phyloP scores from a whole-genome alignment of 768 basidiomycete species.

The Suillus sp. region DNA sequence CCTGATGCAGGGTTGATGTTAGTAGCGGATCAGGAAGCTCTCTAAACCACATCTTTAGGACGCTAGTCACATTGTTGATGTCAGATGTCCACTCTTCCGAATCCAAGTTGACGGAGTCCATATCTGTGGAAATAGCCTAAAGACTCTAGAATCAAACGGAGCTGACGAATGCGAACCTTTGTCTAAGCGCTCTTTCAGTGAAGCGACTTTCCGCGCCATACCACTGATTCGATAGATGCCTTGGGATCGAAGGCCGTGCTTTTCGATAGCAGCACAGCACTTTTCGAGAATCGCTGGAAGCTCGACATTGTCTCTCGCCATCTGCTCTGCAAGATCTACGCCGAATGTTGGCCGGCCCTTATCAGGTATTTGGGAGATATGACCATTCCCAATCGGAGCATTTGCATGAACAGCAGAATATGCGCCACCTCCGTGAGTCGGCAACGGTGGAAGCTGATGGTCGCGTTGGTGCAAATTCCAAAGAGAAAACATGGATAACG shows the following conservation, averaged over 20 bases:
- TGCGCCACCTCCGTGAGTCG: constrained; percentile 40
- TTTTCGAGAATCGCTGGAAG: constrained; percentile 86
- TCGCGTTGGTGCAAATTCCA: neutral
- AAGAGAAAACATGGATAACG: constrained; percentile 37
- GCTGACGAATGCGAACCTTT: constrained; percentile 54
- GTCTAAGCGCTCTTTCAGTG: constrained; percentile 82
- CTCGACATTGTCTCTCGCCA: constrained; percentile 88
- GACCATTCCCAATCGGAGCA: constrained; percentile 28
- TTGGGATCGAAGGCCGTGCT: constrained; percentile 77
- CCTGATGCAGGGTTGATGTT: constrained; percentile 80
- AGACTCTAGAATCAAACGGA: constrained; percentile 15
- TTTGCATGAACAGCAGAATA: constrained; percentile 31
- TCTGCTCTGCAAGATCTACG: constrained; percentile 89
- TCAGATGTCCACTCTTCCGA: constrained; percentile 90
- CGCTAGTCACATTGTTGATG: constrained; percentile 95
- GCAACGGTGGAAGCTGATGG: constrained; percentile 62
- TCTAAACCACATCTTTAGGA: constrained; percentile 93
- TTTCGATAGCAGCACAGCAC: constrained; percentile 91
- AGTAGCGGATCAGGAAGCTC: constrained; percentile 94
- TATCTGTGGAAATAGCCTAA: constrained; percentile 50
- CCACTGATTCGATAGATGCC: constrained; percentile 96
- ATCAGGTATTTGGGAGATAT: constrained; percentile 44
- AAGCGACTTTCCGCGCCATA: constrained; percentile 82
- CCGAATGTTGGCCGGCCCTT: constrained; percentile 87
- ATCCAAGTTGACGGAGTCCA: constrained; percentile 86